Base-by-base conservation (phyloP, 345 rosid genomes). In the Salix udensis region DNA sequence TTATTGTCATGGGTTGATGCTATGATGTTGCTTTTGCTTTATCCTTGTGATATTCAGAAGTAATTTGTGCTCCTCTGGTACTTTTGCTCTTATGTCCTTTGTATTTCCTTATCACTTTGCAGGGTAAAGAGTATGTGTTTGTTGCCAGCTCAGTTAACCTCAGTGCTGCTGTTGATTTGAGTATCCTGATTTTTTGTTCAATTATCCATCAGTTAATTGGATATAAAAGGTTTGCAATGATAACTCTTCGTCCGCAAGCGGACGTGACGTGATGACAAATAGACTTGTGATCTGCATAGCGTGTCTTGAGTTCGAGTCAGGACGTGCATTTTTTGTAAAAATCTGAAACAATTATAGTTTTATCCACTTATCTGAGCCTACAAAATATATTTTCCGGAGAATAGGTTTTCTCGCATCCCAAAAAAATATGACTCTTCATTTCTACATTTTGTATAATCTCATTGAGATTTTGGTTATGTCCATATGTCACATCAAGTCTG, bases 101-200 rank as follows among this genome's bases (percentile, higher is more conserved):
- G n/a, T 66, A 46, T 76, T 39, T 39, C 42, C 42, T 39, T 39
- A 39, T 39, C 10, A 39, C 42, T 15, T 76, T 36, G 8, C 88
- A 96, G 98, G 99, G 98, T 30, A 96, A 93, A 84, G 99, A 96
- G 79, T 93, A 93, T 70, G 97, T 96, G 66, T 93, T 96, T 76
- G 39, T 86, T 83, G 99, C 99, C 83, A 93, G 93, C 84, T 88
- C 31, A 24, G 99, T 91, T 81, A 93, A 95, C 88, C 86, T 95
- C 84, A 98, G 99, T 37, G 99, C 98, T 62, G 44, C 86, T 81
- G 97, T 93, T 76, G 99, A 96, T 82, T 84, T 96, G 87, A 91
- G 99, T 93, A 96, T 87, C 97, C 94, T 34, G 36, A 34, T 34
- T 34, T 53, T 53, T 53, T n/a, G 60, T 53, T 19, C 60, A 53